A percentile compares a stretch with the other conserved stretches of the same genome.
These are phyloP conservation scores for Phycomyces blakesleeanus DNA, from an alignment of 192 early-diverging fungal genomes.

Conservation along the genomic window DNA sequence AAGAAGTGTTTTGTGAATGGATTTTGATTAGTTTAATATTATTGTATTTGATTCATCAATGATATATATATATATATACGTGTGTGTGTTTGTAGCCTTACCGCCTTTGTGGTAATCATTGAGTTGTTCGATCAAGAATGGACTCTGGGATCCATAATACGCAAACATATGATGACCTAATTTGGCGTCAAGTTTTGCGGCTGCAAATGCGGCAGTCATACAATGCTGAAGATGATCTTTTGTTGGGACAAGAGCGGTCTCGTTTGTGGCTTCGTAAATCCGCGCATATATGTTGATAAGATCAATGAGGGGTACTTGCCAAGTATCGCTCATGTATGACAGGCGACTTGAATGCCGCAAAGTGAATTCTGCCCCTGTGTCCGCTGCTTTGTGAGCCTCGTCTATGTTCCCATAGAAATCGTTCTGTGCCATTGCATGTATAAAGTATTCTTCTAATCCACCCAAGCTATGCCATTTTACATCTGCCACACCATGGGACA, in stretches of 20 bases:
- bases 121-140: constrained; percentile 72
- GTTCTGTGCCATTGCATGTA: constrained; percentile 44
- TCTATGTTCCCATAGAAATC: constrained; percentile 46
- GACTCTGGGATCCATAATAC: constrained; percentile 56
- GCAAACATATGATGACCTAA: constrained; percentile 57
- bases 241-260: constrained; percentile 26
- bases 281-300: constrained; percentile 57
- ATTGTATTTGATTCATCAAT: no score
- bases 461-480: constrained; percentile 63
- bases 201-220: constrained; percentile 58
- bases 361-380: constrained; percentile 64
- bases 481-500: constrained; percentile 70
- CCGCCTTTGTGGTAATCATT: constrained; percentile 74
- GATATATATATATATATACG: constrained; percentile 7
- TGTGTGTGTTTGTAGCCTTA: constrained; percentile 6
- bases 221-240: constrained; percentile 45
- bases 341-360: constrained; percentile 41
- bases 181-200: constrained; percentile 48
- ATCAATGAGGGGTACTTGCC: constrained; percentile 65
- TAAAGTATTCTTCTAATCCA: constrained; percentile 55
- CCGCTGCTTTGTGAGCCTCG: constrained; percentile 55
- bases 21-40: no score
- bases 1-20: no score
- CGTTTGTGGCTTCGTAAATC: constrained; percentile 36
- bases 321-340: constrained; percentile 29